Percentiles rank a stretch among this genome's conserved stretches.
These are phyloP conservation scores for Malus orientalis DNA, from an alignment of 306 rosid genomes.

Conservation along the genomic window DNA sequence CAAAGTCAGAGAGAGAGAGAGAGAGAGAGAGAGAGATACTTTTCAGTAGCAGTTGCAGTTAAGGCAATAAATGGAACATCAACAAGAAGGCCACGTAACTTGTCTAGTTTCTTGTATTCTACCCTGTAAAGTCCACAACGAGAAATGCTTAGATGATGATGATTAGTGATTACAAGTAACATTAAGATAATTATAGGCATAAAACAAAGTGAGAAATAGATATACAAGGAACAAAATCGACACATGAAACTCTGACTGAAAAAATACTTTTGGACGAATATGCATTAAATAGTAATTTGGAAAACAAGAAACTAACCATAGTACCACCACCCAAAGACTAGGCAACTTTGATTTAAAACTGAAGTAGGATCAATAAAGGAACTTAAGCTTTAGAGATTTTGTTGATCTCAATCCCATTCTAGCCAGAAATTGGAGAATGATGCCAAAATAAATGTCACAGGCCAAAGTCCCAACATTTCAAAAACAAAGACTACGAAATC, in stretches of 20 bases:
- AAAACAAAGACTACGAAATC: not conserved
- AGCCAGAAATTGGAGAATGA: not conserved
- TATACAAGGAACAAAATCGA: not conserved
- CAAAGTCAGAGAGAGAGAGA: constrained; percentile 9
- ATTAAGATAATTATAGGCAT: not conserved
- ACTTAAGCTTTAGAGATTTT: not conserved
- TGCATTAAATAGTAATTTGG: not conserved
- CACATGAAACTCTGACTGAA: not conserved
- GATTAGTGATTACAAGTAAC: not conserved
- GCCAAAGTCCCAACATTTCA: not conserved
- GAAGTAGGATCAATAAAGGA: not conserved
- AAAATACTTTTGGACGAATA: not conserved
- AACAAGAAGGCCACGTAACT: constrained; percentile 54
- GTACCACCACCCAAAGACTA: not conserved
- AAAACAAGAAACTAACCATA: not conserved
- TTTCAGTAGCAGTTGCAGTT: constrained; percentile 90
- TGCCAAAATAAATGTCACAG: not conserved
- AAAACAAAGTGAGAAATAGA: not conserved
- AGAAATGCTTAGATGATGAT: not conserved
- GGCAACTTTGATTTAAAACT: not conserved
- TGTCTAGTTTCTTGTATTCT: constrained; percentile 72
- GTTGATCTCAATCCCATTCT: not conserved
- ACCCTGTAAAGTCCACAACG: constrained; percentile 33
- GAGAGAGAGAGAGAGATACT: constrained; percentile 39
- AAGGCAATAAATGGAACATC: constrained; percentile 83